phyloP scores from a whole-genome alignment of 805 yeast species.

The Candida sanyiensis region DNA sequence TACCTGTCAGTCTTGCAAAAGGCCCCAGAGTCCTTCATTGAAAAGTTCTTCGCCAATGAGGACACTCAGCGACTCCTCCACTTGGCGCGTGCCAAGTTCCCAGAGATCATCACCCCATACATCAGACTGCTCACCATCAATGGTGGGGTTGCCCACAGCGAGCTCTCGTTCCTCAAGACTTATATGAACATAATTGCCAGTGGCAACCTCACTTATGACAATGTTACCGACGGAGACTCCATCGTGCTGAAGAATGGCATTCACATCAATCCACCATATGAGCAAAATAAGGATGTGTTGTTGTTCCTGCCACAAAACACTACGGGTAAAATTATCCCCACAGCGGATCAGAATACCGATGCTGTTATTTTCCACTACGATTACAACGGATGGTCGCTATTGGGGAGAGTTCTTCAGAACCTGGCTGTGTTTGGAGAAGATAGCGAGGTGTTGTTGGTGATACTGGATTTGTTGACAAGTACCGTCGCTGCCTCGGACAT shows the following conservation, averaged over 20 bases:
- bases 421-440: slow-evolving; percentile 32
- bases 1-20: slow-evolving; percentile 26
- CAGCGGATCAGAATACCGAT: slow-evolving; percentile 31
- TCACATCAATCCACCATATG: slow-evolving; percentile 53
- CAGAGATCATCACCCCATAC: slow-evolving; percentile 56
- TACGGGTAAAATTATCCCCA: slow-evolving; percentile 63
- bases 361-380: slow-evolving; percentile 62
- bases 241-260: slow-evolving; percentile 45
- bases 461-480: slow-evolving; percentile 45
- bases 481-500: slow-evolving; percentile 37
- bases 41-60: slow-evolving; percentile 31
- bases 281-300: slow-evolving; percentile 38
- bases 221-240: slow-evolving; percentile 44
- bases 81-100: slow-evolving; percentile 68
- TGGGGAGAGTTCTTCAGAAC: slow-evolving; percentile 75
- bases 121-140: slow-evolving; percentile 56
- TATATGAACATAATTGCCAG: slow-evolving; percentile 47
- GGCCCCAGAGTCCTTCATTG: slow-evolving; percentile 34
- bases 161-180: slow-evolving; percentile 52
- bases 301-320: slow-evolving; percentile 51
- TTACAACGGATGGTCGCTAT: slow-evolving; percentile 81
- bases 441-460: slow-evolving; percentile 39
- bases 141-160: slow-evolving; percentile 60
- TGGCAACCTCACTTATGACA: slow-evolving; percentile 37
- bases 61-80: slow-evolving; percentile 30